These are phyloP conservation scores for Camellia lanceoleosa DNA, from an alignment of 148 eudicot genomes.

Conservation along the genomic window DNA sequence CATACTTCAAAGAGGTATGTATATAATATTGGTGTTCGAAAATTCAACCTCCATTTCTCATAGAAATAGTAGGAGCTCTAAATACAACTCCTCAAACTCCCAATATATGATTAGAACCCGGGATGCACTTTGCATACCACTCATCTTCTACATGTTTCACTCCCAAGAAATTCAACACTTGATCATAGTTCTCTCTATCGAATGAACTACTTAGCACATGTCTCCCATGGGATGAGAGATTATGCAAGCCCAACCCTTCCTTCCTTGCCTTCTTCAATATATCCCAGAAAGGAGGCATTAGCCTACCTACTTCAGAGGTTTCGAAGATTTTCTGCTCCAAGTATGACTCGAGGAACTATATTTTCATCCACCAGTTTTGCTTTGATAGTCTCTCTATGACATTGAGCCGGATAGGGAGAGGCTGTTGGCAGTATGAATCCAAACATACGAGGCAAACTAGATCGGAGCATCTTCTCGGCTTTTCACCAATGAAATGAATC, in stretches of 20 bases:
- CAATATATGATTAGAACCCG: constrained; percentile 52
- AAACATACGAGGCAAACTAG: constrained; percentile 43
- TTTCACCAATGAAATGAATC: constrained; percentile 46
- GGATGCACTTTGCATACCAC: constrained; percentile 67
- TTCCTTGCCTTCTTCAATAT: constrained; percentile 39
- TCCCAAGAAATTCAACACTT: constrained; percentile 47
- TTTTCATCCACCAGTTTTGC: constrained; percentile 31
- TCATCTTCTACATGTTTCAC: constrained; percentile 36
- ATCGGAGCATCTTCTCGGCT: constrained; percentile 37
- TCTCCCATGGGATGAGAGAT: constrained; percentile 63
- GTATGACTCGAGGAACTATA: constrained; percentile 51
- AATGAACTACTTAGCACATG: constrained; percentile 50
- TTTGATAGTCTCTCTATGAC: constrained; percentile 41
- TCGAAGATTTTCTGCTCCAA: constrained; percentile 43
- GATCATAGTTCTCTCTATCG: constrained; percentile 40
- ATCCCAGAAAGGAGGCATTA: constrained; percentile 48
- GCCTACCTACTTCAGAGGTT: constrained; percentile 61
- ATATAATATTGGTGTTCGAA: constrained; percentile 29
- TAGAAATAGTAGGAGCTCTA: constrained; percentile 48
- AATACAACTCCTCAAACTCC: constrained; percentile 44
- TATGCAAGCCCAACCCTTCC: constrained; percentile 38
- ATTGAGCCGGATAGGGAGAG: constrained; percentile 37
- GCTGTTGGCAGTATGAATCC: constrained; percentile 34
- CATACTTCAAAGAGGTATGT: constrained; percentile 51
- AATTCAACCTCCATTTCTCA: constrained; percentile 38